Percentiles rank a stretch among this genome's conserved stretches.
These are phyloP conservation scores for Narthecium ossifragum DNA, from an alignment of 106 monocot species.

Conservation along the genomic window DNA sequence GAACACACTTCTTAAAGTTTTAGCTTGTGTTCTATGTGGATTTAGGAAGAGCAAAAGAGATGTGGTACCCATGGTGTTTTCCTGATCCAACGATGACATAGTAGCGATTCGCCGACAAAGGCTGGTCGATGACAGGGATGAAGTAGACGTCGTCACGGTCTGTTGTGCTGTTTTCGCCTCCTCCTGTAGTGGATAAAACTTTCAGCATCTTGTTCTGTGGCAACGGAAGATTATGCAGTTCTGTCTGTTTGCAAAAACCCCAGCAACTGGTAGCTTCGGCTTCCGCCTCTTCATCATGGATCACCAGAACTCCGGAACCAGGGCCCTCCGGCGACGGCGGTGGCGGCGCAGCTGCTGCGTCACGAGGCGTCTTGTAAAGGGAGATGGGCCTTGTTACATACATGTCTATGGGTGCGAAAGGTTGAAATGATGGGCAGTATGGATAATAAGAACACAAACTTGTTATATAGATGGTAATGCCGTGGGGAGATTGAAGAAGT, in stretches of 20 bases:
- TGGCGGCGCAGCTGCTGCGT: not conserved
- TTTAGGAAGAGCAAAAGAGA: not conserved
- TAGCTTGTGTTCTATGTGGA: not conserved
- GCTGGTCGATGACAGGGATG: conserved; percentile 30
- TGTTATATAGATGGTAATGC: too few species aligned
- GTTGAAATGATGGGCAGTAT: too few species aligned
- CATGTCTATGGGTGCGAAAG: too few species aligned
- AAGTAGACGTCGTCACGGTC: conserved; percentile 17
- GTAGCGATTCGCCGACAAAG: conserved; percentile 31
- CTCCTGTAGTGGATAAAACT: conserved; percentile 7
- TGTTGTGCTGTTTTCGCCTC: not conserved
- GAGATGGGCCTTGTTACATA: conserved; percentile 6
- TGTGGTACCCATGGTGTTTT: conserved; percentile 18
- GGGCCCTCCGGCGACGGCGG: conserved; percentile 6
- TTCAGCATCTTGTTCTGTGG: conserved; percentile 16
- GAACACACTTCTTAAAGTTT: too few species aligned
- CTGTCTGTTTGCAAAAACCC: not conserved
- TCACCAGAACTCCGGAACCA: conserved; percentile 10
- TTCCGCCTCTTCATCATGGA: conserved; percentile 15
- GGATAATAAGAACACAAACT: too few species aligned
- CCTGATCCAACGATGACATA: conserved; percentile 26
- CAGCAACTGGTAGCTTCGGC: conserved; percentile 10
- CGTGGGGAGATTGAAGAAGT: too few species aligned
- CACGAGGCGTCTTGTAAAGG: not conserved
- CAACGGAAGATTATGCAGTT: conserved; percentile 8